phyloP scores from a whole-genome alignment of 805 yeast species.

The Barnettozyma wickerhamii region DNA sequence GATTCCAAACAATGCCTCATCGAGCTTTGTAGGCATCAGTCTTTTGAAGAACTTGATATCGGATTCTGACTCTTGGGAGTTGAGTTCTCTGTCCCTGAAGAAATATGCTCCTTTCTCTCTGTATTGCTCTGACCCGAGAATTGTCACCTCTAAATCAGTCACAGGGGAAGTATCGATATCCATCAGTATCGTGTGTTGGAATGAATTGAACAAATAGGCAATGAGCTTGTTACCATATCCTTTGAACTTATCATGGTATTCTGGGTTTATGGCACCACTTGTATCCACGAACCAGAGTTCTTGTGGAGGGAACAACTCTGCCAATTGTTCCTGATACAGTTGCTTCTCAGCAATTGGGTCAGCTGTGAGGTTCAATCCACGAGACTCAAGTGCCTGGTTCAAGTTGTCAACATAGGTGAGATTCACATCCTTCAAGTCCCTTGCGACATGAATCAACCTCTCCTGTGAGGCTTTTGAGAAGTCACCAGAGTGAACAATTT shows the following conservation, averaged over 20 bases:
- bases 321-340: constrained; percentile 1
- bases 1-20: constrained; percentile 32
- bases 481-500: constrained; percentile 35
- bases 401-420: constrained; percentile 13
- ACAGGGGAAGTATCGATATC: constrained; percentile 50
- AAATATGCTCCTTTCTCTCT: constrained; percentile 34
- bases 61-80: constrained; percentile 22
- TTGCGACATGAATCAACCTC: constrained; percentile 31
- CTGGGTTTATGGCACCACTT: constrained; percentile 18
- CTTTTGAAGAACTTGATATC: constrained; percentile 37
- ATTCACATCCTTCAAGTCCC: constrained; percentile 11
- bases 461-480: constrained; percentile 29
- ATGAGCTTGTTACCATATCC: constrained; percentile 44
- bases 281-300: constrained; percentile 40
- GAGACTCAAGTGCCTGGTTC: constrained; percentile 1
- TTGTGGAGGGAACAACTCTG: constrained; percentile 25
- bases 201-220: constrained; percentile 45
- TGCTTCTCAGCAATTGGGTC: background rate
- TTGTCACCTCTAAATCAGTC: constrained; percentile 32
- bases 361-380: constrained; percentile 1
- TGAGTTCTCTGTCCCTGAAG: constrained; percentile 42
- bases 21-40: constrained; percentile 39
- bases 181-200: constrained; percentile 43
- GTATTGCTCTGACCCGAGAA: constrained; percentile 31
- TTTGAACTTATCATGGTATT: constrained; percentile 24